phyloP scores from a whole-genome alignment of 805 yeast genomes.

The Candida saitoana region DNA sequence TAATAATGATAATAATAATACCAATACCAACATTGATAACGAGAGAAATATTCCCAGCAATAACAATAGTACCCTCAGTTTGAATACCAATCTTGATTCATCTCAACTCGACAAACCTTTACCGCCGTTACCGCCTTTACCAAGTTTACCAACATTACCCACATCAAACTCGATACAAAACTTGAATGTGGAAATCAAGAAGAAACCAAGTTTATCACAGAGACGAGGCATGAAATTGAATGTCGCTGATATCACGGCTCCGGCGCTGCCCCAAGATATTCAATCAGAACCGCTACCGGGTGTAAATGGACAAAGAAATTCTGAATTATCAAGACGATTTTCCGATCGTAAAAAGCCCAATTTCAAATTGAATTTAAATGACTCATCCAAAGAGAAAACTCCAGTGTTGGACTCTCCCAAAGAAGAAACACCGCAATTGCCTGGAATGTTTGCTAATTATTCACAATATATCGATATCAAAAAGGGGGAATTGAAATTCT shows the following conservation, averaged over 20 bases:
- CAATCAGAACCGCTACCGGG: conserved; percentile 6
- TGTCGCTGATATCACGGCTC: conserved; percentile 14
- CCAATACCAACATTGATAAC: background rate
- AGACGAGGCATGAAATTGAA: conserved; percentile 53
- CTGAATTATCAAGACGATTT: conserved; percentile 33
- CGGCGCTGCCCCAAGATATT: conserved; percentile 4
- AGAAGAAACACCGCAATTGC: conserved; percentile 30
- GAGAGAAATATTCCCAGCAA: background rate
- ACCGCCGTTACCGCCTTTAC: conserved; percentile 22
- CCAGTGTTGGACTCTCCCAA: background rate
- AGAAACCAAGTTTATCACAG: conserved; percentile 47
- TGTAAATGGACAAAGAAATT: background rate
- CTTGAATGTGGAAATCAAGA: conserved; percentile 15
- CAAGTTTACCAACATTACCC: background rate
- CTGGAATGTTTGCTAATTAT: conserved; percentile 75
- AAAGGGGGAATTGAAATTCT: conserved; percentile 86
- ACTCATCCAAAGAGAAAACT: background rate
- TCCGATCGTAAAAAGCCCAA: conserved; percentile 39
- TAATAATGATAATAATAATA: background rate
- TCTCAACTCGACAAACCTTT: conserved; percentile 17
- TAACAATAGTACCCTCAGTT: background rate
- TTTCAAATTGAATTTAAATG: conserved; percentile 31
- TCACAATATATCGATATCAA: conserved; percentile 87
- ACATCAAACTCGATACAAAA: background rate
- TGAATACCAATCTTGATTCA: background rate